Conservation (phyloP, 2,329 filamentous ascomycete species). For the Fusarium sp. region DNA sequence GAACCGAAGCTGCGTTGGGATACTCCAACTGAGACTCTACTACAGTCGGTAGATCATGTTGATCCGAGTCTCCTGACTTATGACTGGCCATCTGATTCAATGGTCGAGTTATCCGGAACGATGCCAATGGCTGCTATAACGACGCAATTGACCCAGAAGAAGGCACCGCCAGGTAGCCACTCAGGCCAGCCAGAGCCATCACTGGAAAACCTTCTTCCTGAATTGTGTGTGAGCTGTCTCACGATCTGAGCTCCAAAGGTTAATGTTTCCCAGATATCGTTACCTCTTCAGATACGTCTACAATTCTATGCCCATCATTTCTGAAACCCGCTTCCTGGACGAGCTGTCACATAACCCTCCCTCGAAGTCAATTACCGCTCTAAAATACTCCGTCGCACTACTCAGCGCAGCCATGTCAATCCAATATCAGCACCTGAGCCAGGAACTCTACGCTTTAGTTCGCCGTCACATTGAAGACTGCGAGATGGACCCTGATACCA, state of each 20-base stretch:
- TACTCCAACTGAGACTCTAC: too few species aligned
- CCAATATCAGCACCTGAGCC: background rate
- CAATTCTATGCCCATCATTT: background rate
- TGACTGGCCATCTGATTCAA: too few species aligned
- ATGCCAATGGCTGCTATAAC: too few species aligned
- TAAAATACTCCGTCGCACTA: background rate
- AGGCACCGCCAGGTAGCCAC: rapidly evolving
- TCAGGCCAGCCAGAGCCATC: rapidly evolving
- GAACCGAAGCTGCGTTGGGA: too few species aligned
- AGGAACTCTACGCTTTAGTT: rapidly evolving
- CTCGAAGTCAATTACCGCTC: background rate
- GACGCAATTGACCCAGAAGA: rapidly evolving
- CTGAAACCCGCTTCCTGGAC: rapidly evolving
- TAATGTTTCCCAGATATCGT: rapidly evolving
- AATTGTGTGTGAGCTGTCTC: background rate
- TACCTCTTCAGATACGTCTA: background rate
- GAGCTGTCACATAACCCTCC: background rate
- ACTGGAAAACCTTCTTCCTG: background rate
- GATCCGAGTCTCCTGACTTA: too few species aligned
- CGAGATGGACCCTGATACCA: background rate
- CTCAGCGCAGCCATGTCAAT: background rate
- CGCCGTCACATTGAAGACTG: background rate
- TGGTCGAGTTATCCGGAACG: too few species aligned
- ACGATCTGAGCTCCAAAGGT: rapidly evolving
- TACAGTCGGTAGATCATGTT: rapidly evolving